Percentiles rank a stretch among this genome's conserved stretches.
These are phyloP conservation scores for Malus hybrid DNA, from an alignment of 331 rosid genomes.

Conservation along the genomic window DNA sequence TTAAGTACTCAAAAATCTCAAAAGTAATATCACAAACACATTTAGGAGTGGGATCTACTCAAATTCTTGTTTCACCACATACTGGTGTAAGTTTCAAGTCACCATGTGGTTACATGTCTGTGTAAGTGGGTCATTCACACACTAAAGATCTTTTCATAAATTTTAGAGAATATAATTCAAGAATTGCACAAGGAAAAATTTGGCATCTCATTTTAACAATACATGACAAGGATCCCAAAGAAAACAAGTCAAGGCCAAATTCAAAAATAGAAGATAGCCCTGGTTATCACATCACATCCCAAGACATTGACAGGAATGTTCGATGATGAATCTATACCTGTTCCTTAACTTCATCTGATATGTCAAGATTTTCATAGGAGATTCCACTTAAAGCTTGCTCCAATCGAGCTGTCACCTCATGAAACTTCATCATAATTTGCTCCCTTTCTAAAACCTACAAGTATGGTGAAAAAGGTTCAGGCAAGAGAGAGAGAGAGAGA, in stretches of 20 bases:
- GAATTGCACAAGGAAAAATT: background rate
- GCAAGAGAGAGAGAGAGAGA: background rate
- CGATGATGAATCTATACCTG: constrained; percentile 45
- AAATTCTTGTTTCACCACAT: background rate
- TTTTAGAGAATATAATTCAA: background rate
- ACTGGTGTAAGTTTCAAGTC: background rate
- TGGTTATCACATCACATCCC: background rate
- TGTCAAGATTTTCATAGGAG: constrained; percentile 67
- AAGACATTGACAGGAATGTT: background rate
- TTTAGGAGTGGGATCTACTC: background rate
- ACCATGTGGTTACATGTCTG: background rate
- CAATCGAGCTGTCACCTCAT: constrained; percentile 54
- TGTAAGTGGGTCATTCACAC: background rate
- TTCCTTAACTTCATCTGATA: constrained; percentile 97
- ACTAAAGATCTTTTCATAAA: background rate
- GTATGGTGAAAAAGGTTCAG: constrained; percentile 1
- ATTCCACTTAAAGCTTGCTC: constrained; percentile 68
- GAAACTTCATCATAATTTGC: constrained; percentile 52
- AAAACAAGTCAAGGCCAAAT: background rate
- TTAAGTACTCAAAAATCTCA: background rate
- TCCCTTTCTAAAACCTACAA: constrained; percentile 84
- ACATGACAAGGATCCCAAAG: background rate
- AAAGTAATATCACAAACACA: background rate
- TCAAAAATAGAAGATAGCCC: background rate
- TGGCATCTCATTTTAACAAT: background rate